Conservation (phyloP, 495 filamentous ascomycete species). For the Rostrohypoxylon terebratum region DNA sequence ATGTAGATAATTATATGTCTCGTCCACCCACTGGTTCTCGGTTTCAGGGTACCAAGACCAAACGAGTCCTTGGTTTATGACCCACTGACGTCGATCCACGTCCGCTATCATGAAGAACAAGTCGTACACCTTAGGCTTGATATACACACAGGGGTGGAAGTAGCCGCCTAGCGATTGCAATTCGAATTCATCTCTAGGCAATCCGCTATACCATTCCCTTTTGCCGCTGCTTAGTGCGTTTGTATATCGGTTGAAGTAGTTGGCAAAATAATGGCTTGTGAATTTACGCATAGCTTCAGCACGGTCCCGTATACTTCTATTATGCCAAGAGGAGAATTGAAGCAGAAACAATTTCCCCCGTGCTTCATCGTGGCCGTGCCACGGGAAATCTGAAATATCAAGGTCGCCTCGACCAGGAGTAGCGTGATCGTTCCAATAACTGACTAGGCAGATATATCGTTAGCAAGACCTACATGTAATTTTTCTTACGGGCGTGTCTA, state of each 20-base stretch:
- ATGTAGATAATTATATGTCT: neutral
- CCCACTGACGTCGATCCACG: conserved; percentile 7
- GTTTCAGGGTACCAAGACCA: conserved; percentile 12
- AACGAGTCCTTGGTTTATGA: neutral
- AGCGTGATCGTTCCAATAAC: neutral
- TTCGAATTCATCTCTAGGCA: neutral
- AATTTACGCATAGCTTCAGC: neutral
- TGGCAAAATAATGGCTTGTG: neutral
- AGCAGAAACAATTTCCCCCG: neutral
- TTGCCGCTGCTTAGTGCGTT: neutral
- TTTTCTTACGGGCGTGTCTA: neutral
- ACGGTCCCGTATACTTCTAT: neutral
- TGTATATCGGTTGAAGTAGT: neutral
- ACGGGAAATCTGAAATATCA: neutral
- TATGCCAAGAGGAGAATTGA: neutral
- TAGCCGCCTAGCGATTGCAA: neutral
- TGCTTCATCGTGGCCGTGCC: neutral
- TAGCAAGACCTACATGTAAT: neutral
- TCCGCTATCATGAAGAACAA: conserved; percentile 12
- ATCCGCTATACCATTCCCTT: neutral
- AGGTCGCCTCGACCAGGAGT: neutral
- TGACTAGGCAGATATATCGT: neutral
- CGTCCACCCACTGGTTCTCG: neutral
- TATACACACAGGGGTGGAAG: neutral
- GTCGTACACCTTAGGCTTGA: neutral